Conservation (phyloP, 2,329 filamentous ascomycete genomes). For the Colletotrichum lini region DNA sequence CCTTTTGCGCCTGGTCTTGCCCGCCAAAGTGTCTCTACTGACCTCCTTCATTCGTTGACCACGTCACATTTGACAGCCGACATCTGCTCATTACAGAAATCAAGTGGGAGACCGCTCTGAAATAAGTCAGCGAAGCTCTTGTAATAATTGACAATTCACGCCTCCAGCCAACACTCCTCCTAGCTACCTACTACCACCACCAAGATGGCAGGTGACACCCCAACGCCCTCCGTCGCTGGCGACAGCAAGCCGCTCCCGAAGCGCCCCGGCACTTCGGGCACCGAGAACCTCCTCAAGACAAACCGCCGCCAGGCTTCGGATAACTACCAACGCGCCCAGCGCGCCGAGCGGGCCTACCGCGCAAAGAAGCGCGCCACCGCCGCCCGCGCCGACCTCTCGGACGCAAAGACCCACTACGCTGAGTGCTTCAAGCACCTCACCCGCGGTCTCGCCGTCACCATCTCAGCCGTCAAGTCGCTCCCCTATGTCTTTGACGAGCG, state of each 20-base stretch:
- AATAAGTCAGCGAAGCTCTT: background rate
- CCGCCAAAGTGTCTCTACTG: conserved; percentile 28
- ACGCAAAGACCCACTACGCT: conserved; percentile 57
- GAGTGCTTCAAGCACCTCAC: conserved; percentile 55
- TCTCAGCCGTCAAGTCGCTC: conserved; percentile 50
- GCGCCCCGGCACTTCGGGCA: conserved; percentile 61
- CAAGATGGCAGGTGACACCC: conserved; percentile 41
- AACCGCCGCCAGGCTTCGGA: conserved; percentile 56
- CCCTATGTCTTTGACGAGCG: conserved; percentile 57
- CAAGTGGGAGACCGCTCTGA: background rate
- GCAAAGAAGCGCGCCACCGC: conserved; percentile 57
- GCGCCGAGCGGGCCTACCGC: conserved; percentile 58
- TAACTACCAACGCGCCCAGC: conserved; percentile 55
- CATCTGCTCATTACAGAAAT: background rate
- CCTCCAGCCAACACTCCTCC: too few species aligned
- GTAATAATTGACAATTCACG: conserved; percentile 4
- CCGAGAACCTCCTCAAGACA: conserved; percentile 57
- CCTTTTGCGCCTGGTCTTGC: conserved; percentile 25
- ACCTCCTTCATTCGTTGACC: conserved; percentile 31
- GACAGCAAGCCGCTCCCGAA: conserved; percentile 47
- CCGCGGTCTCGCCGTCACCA: conserved; percentile 50
- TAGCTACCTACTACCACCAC: background rate
- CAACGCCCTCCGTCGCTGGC: conserved; percentile 22
- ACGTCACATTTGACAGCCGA: background rate
- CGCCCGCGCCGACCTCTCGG: conserved; percentile 54